Evolutionary conservation across 2,329 filamentous ascomycete species (phyloP), one percentile per base, ranked within the genome.

Genomic region (Colletotrichum lentis): DNA sequence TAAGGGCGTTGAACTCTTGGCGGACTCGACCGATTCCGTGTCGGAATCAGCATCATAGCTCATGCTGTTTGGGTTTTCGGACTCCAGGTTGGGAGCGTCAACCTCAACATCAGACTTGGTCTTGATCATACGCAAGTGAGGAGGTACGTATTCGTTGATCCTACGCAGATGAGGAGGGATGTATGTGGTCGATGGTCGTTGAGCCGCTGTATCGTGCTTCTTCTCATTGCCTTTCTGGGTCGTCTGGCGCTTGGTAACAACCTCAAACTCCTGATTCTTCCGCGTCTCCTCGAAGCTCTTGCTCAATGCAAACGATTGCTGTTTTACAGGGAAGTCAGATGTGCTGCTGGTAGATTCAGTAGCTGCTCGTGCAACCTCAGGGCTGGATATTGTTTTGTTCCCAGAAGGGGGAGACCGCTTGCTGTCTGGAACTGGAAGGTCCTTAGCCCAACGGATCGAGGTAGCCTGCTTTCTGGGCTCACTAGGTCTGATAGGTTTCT

Each of bases 361-460:
- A 46, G 20, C 35, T 18, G 39, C 22, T 61, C 31, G 7, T 37
- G 16, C 10, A 47, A 10, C 20, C 16, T 61, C 47, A 7, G 47
- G 56, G 47, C 47, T 43, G 14, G 52, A 49, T 4, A 47, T 14
- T 3, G 24, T 44, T 8, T 27, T n/a, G 8, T 46, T 37, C 3
- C 11, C 5, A n/a, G 43, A 31, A 12, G 35, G n/a, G 7, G 39
- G 2, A 44, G 49, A 7, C 20, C 3, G 11, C 27, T n/a, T 52
- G 35, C 66, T 20, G 18, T 55, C 49, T 20, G 62, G 56, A 18
- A 69, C 16, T 14, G 64, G 60, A 49, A 67, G 64, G 20, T 67
- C 47, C 47, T 54, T 41, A 20, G 55, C 64, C 64, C 64, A 67
- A 22, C 59, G 52, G 16, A 64, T 67, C 14, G 60, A 64, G n/a